phyloP scores from a whole-genome alignment of 257 asterid species.

The Perilla frutescens region DNA sequence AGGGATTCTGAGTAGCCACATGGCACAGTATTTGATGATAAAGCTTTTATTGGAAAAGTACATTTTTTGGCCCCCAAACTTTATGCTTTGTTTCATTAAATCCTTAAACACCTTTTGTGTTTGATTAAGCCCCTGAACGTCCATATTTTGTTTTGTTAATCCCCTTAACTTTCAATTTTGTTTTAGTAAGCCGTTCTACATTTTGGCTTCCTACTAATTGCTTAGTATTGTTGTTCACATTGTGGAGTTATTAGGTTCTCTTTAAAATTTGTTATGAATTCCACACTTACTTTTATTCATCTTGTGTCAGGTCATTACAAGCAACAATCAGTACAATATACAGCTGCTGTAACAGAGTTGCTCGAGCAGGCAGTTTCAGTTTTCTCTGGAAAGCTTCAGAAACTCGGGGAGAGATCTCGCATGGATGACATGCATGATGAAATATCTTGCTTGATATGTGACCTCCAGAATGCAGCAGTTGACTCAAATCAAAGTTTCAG shows the following conservation, averaged over 20 bases:
- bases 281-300: constrained; percentile 1
- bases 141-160: no score
- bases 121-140: no score
- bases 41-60: no score
- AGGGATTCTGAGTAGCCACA: no score
- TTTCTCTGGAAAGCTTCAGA: constrained; percentile 63
- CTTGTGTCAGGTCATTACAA: constrained; percentile 58
- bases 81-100: no score
- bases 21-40: no score
- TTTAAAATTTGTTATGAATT: neutral
- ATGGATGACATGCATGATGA: constrained; percentile 64
- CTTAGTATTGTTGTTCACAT: neutral
- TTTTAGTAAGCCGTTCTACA: no score
- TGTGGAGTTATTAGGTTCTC: constrained; percentile 1
- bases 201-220: neutral
- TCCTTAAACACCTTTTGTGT: no score
- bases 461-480: constrained; percentile 92
- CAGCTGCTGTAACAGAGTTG: constrained; percentile 57
- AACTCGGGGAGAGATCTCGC: constrained; percentile 60
- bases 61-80: no score
- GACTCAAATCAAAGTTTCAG: constrained; percentile 80
- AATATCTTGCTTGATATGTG: constrained; percentile 69
- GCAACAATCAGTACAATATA: constrained; percentile 55
- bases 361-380: constrained; percentile 66
- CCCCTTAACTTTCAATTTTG: no score